Evolutionary conservation across 495 filamentous ascomycete genomes (phyloP), one percentile per base, ranked within the genome.

Genomic region (Aspergillus ellipticus): DNA sequence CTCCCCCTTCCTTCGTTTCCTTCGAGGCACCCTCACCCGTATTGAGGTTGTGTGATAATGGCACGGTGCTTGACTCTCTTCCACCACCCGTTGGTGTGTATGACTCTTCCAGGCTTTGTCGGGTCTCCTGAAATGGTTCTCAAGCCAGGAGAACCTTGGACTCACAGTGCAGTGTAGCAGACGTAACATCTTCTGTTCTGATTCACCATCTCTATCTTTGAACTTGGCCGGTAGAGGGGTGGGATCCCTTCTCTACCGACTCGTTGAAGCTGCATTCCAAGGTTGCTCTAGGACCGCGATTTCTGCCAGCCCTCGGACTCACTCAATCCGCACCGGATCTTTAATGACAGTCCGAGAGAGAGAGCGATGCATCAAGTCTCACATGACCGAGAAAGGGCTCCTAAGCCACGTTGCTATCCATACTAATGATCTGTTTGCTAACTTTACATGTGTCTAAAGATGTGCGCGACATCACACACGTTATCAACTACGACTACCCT

Each of bases 401-500:
- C 68, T 67, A 65, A 68, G 73, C 72, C 75, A 77, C 73, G 70
- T 75, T 78, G 72, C 64, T 75, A 67, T 74, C 66, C 64, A 31
- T 53, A 72, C 70, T 73, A 74, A 72, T 70, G 66, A 61, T 67
- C 71, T 70, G 67, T 76, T 72, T 73, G 90, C 93, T 97, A 96
- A 97, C 90, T 77, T 48, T 82, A 72, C 74, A 65, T 60, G 55
- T 65, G 61, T 73, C 51, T 86, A 43, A 96, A 98, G 94, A 98
- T 86, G 94, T 98, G 82, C 92, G 92, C 75, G 93, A 98, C 82
- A 98, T 98, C 77, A 97, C 93, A 75, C 94, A 98, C 79, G 94
- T 98, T 79, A 82, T 98, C 78, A 98, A 98, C 87, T 97, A 97
- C 89, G 94, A 98, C 76, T 96, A 96, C 73, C 94, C 94, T 71